A percentile compares a stretch with the other conserved stretches of the same genome.
phyloP scores from a whole-genome alignment of 495 filamentous ascomycete genomes.

The Astrothelium macrocarpum region DNA sequence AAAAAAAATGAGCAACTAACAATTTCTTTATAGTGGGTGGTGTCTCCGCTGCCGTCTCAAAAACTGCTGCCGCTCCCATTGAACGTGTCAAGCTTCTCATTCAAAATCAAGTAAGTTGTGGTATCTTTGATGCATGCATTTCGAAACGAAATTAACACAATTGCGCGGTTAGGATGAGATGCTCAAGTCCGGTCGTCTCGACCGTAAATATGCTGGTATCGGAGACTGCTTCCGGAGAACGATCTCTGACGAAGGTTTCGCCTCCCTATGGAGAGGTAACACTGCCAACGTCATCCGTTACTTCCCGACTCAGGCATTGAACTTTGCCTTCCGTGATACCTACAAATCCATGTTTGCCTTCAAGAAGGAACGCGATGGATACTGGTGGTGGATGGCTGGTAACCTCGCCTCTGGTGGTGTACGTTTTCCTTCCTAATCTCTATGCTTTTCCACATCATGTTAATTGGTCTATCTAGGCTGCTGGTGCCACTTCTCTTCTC shows the following conservation, averaged over 20 bases:
- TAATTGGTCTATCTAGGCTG: slow-evolving; percentile 50
- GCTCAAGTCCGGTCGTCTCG: slow-evolving; percentile 95
- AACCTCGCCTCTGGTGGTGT: slow-evolving; percentile 99
- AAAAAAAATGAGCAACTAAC: slow-evolving; percentile 28
- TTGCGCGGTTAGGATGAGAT: slow-evolving; percentile 81
- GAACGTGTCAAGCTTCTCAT: slow-evolving; percentile 99
- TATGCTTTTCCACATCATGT: slow-evolving; percentile 24
- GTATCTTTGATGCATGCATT: too few species aligned
- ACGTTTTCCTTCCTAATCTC: slow-evolving; percentile 32
- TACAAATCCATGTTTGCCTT: slow-evolving; percentile 99
- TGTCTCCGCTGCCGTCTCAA: slow-evolving; percentile 99
- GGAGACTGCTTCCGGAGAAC: slow-evolving; percentile 90
- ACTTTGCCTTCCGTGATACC: slow-evolving; percentile 99
- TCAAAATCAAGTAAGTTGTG: slow-evolving; percentile 88
- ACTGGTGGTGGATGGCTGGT: slow-evolving; percentile 98
- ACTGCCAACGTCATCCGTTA: slow-evolving; percentile 99
- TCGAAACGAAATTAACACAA: not conserved
- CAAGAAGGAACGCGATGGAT: slow-evolving; percentile 99
- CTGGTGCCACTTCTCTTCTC: slow-evolving; percentile 98
- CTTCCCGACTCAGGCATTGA: slow-evolving; percentile 99
- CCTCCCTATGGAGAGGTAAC: slow-evolving; percentile 97
- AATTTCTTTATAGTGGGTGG: slow-evolving; percentile 71
- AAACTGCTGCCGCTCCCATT: slow-evolving; percentile 98
- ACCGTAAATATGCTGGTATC: slow-evolving; percentile 94
- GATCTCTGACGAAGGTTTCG: slow-evolving; percentile 65